Conservation (phyloP, 1,284 basidiomycete species). For the Moniliophthora roreri region DNA sequence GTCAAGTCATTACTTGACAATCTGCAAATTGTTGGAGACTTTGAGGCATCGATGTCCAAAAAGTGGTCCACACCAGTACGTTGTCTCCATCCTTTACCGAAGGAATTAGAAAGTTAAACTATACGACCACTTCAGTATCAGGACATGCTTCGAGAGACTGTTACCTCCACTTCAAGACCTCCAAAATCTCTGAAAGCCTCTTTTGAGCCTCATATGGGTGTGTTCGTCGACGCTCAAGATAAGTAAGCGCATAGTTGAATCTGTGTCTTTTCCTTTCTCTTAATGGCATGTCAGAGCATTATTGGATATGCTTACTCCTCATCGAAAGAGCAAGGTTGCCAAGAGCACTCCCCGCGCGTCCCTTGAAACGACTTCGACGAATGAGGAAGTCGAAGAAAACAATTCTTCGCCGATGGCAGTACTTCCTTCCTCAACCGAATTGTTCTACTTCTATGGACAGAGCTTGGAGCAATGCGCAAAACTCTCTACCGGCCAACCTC, state of each 20-base stretch:
- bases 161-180: slow-evolving; percentile 46
- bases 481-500: slow-evolving; percentile 76
- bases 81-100: slow-evolving; percentile 14
- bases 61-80: slow-evolving; percentile 79
- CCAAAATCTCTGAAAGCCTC: slow-evolving; percentile 77
- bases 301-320: slow-evolving; percentile 79
- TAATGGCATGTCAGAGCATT: slow-evolving; percentile 51
- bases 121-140: slow-evolving; percentile 57
- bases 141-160: slow-evolving; percentile 57
- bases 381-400: slow-evolving; percentile 44
- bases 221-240: slow-evolving; percentile 97
- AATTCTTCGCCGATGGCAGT: slow-evolving; percentile 60
- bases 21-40: slow-evolving; percentile 83
- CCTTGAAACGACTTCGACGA: slow-evolving; percentile 52
- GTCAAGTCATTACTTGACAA: slow-evolving; percentile 83
- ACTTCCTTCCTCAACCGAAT: slow-evolving; percentile 90
- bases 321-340: slow-evolving; percentile 57
- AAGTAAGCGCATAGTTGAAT: slow-evolving; percentile 49
- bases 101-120: no score
- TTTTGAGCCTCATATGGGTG: slow-evolving; percentile 89
- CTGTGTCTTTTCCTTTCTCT: neutral
- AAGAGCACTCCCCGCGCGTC: slow-evolving; percentile 57
- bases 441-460: slow-evolving; percentile 97
- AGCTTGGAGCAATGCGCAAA: slow-evolving; percentile 93
- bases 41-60: slow-evolving; percentile 77